Percentiles rank a stretch among this genome's conserved stretches.
phyloP scores from a whole-genome alignment of 257 asterid species.

The Plectranthus barbatus region DNA sequence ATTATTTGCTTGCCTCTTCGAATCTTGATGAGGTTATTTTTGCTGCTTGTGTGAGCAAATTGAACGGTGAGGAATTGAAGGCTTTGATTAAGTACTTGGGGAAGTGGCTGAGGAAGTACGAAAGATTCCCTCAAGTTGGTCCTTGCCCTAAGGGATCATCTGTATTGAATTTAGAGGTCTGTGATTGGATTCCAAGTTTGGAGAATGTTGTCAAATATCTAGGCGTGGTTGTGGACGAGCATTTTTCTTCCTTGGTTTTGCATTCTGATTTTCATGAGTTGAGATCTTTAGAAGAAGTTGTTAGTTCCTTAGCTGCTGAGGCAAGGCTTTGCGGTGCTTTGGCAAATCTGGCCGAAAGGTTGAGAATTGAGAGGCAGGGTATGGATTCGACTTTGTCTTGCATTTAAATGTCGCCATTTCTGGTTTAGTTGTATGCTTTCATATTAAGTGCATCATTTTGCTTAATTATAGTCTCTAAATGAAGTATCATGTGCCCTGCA shows the following conservation, averaged over 20 bases:
- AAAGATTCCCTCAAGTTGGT: slow-evolving; percentile 66
- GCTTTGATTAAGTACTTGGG: slow-evolving; percentile 55
- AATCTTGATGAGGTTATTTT: slow-evolving; percentile 72
- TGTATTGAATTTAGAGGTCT: slow-evolving; percentile 52
- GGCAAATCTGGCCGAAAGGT: slow-evolving; percentile 44
- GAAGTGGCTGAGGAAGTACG: slow-evolving; percentile 81
- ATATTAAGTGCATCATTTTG: neutral
- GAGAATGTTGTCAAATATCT: slow-evolving; percentile 50
- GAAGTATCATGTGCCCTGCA: neutral
- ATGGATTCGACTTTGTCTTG: slow-evolving; percentile 8
- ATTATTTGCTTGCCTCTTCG: slow-evolving; percentile 52
- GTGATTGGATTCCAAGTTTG: slow-evolving; percentile 76
- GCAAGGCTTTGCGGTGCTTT: slow-evolving; percentile 57
- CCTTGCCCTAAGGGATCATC: slow-evolving; percentile 64
- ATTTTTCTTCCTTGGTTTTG: slow-evolving; percentile 74
- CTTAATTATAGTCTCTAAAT: neutral
- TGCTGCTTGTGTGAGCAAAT: slow-evolving; percentile 70
- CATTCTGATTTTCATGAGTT: slow-evolving; percentile 53
- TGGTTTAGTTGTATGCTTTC: neutral
- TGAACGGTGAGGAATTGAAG: slow-evolving; percentile 64
- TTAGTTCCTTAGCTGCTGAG: slow-evolving; percentile 59
- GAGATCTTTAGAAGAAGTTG: slow-evolving; percentile 48
- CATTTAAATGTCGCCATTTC: neutral
- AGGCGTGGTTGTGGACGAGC: slow-evolving; percentile 76
- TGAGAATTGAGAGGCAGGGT: slow-evolving; percentile 36